These are phyloP conservation scores for Stephania japonica DNA, from an alignment of 164 flowering plant genomes.

Conservation along the genomic window DNA sequence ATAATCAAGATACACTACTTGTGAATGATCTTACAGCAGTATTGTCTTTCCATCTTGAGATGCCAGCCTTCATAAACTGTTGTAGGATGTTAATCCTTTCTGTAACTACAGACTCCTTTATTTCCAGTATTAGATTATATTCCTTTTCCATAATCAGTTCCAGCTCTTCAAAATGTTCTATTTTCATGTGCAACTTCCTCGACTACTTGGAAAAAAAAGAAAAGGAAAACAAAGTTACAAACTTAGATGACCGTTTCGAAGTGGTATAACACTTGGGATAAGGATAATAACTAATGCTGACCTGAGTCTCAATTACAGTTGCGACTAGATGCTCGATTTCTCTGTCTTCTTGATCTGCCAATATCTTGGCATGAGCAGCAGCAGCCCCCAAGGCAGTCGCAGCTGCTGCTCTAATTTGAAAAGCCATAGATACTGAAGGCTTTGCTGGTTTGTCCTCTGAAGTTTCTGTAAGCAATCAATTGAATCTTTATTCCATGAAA, in stretches of 20 bases:
- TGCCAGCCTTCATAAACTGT: conserved; percentile 34
- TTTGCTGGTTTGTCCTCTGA: conserved; percentile 21
- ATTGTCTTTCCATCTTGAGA: conserved; percentile 53
- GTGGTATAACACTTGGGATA: neutral
- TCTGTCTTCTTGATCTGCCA: conserved; percentile 86
- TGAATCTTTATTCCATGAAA: neutral
- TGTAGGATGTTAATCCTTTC: conserved; percentile 47
- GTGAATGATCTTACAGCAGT: conserved; percentile 19
- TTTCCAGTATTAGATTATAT: conserved; percentile 38
- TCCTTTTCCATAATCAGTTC: conserved; percentile 73
- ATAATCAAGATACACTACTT: conserved; percentile 10
- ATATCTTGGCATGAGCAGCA: conserved; percentile 76
- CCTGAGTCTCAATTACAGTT: conserved; percentile 76
- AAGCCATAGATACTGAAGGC: conserved; percentile 37
- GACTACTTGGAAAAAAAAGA: conserved; percentile 32
- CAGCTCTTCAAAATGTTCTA: conserved; percentile 60
- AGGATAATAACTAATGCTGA: conserved; percentile 16
- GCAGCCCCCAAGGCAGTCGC: conserved; percentile 92
- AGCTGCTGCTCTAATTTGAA: conserved; percentile 63
- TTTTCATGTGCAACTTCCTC: conserved; percentile 61
- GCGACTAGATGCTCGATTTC: conserved; percentile 71
- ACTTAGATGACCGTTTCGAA: neutral
- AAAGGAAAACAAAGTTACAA: neutral
- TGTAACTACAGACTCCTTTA: conserved; percentile 43
- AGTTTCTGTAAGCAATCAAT: conserved; percentile 32